These are phyloP conservation scores for Globisporangium paddicum DNA, from an alignment of 352 stramenopile species.

Conservation along the genomic window DNA sequence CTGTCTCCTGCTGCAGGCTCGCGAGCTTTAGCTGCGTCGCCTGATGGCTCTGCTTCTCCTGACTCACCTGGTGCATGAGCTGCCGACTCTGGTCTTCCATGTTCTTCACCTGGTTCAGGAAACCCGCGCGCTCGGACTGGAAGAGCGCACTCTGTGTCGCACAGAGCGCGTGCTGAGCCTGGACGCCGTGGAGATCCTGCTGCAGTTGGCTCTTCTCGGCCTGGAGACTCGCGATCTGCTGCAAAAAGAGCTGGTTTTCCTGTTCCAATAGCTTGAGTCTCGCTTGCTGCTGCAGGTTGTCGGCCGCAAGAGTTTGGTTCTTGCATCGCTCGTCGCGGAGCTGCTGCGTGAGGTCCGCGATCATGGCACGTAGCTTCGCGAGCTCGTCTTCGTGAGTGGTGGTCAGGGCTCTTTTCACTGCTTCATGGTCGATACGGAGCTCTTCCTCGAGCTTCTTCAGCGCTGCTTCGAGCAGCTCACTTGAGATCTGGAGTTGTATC, in stretches of 20 bases:
- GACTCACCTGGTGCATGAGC: conserved; percentile 16
- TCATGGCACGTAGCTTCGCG: conserved; percentile 1
- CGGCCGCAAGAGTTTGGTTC: neutral
- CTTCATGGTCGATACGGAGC: conserved; percentile 5
- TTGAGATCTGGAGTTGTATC: neutral
- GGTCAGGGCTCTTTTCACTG: neutral
- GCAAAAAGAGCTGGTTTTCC: conserved; percentile 16
- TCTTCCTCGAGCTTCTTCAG: conserved; percentile 8
- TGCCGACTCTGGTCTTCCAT: conserved; percentile 27
- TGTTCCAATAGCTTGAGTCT: conserved; percentile 4
- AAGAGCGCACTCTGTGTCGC: conserved; percentile 22
- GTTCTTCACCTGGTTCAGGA: conserved; percentile 21
- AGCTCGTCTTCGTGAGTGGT: conserved; percentile 6
- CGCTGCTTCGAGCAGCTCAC: neutral
- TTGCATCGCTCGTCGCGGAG: conserved; percentile 6
- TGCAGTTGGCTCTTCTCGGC: conserved; percentile 9
- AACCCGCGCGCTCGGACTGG: conserved; percentile 21
- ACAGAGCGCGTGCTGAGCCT: conserved; percentile 21
- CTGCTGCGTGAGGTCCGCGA: conserved; percentile 6
- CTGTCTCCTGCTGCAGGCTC: conserved; percentile 26
- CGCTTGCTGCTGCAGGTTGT: neutral
- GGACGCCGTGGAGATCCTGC: conserved; percentile 15
- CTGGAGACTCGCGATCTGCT: conserved; percentile 16
- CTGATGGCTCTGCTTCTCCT: conserved; percentile 28
- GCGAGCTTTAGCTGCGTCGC: conserved; percentile 22